These are phyloP conservation scores for Penicillium sp. DNA, from an alignment of 2,329 filamentous ascomycete genomes.

Conservation along the genomic window DNA sequence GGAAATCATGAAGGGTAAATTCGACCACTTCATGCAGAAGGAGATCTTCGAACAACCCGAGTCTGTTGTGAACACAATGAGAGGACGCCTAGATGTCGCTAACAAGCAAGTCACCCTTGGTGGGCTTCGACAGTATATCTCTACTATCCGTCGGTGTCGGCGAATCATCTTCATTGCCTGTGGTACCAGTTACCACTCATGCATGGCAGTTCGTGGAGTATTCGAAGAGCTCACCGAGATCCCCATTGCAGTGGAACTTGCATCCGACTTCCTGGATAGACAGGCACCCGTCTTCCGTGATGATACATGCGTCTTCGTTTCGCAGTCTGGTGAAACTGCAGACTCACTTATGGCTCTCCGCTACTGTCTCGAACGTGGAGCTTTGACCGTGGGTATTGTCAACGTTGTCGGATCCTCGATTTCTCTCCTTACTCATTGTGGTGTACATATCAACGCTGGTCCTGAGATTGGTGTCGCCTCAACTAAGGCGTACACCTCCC, in stretches of 20 bases:
- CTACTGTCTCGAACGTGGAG: slow-evolving; percentile 97
- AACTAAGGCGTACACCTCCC: slow-evolving; percentile 98
- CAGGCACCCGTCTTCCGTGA: slow-evolving; percentile 98
- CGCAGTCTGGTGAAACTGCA: slow-evolving; percentile 97
- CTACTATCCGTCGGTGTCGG: slow-evolving; percentile 93
- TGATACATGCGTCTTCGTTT: slow-evolving; percentile 98
- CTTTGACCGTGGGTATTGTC: slow-evolving; percentile 95
- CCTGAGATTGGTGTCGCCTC: slow-evolving; percentile 99
- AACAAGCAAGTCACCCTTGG: slow-evolving; percentile 96
- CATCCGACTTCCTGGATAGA: slow-evolving; percentile 96
- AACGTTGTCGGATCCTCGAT: slow-evolving; percentile 99
- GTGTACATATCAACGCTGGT: slow-evolving; percentile 99
- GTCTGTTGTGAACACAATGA: slow-evolving; percentile 99
- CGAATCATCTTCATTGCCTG: slow-evolving; percentile 99
- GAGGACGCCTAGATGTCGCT: slow-evolving; percentile 90
- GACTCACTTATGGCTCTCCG: slow-evolving; percentile 96
- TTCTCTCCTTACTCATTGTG: slow-evolving; percentile 97
- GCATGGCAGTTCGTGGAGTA: slow-evolving; percentile 97
- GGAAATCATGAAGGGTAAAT: slow-evolving; percentile 99
- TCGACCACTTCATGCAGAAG: slow-evolving; percentile 99
- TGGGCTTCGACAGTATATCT: slow-evolving; percentile 94
- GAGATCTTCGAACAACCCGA: slow-evolving; percentile 99
- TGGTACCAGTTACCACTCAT: slow-evolving; percentile 97
- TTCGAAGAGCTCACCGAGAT: slow-evolving; percentile 99
- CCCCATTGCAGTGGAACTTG: slow-evolving; percentile 93